phyloP scores from a whole-genome alignment of 148 eudicot genomes.

The Linanthus parryae region DNA sequence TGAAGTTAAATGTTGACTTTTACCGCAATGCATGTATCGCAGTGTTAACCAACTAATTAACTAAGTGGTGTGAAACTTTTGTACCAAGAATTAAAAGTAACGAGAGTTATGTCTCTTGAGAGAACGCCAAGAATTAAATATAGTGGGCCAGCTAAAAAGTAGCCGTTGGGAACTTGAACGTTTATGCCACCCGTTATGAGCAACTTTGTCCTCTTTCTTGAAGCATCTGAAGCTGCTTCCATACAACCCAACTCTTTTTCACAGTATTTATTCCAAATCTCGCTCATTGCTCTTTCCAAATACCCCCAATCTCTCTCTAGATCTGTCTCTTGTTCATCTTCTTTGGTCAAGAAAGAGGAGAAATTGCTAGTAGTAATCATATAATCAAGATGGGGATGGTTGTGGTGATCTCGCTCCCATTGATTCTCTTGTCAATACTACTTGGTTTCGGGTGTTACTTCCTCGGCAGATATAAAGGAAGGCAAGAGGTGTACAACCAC shows the following conservation, averaged over 20 bases:
- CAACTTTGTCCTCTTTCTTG: not conserved
- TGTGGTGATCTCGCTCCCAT: slow-evolving; percentile 42
- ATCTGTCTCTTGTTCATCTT: not conserved
- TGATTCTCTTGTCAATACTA: slow-evolving; percentile 32
- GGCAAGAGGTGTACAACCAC: slow-evolving; percentile 27
- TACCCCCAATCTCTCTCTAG: not conserved
- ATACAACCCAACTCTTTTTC: not conserved
- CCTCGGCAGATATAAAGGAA: slow-evolving; percentile 42
- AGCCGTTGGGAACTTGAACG: slow-evolving; percentile 21
- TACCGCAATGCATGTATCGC: too few species aligned
- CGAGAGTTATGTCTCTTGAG: too few species aligned
- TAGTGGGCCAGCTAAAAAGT: slow-evolving; percentile 3
- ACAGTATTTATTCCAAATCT: not conserved
- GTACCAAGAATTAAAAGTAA: too few species aligned
- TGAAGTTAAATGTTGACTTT: too few species aligned
- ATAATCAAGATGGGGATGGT: slow-evolving; percentile 42
- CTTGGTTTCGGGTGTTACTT: slow-evolving; percentile 50
- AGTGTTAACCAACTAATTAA: too few species aligned
- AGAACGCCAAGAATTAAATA: too few species aligned
- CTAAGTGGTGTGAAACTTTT: too few species aligned
- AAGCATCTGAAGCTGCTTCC: not conserved
- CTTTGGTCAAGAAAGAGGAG: not conserved
- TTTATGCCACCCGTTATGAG: slow-evolving; percentile 10
- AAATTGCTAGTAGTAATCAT: not conserved
- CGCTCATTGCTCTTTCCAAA: not conserved